phyloP scores from a whole-genome alignment of 108 stramenopile species.

The Cylindrotheca closterium region DNA sequence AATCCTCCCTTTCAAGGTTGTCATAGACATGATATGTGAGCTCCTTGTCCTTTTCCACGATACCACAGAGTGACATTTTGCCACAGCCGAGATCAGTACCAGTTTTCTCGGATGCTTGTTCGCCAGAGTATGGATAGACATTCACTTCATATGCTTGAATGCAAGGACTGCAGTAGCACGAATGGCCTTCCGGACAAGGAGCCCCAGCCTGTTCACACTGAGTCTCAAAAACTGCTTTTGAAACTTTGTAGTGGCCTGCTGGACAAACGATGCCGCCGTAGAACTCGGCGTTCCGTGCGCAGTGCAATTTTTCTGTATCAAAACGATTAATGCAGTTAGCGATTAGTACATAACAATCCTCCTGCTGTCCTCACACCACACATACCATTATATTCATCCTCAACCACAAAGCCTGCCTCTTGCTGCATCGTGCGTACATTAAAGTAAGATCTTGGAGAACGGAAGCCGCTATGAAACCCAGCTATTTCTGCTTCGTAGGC shows the following conservation, averaged over 20 bases:
- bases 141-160: conserved; percentile 1
- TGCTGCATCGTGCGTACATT: conserved; percentile 34
- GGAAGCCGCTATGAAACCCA: conserved; percentile 23
- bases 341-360: no score
- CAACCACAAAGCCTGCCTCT: conserved; percentile 23
- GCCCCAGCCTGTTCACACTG: conserved; percentile 19
- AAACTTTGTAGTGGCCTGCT: conserved; percentile 15
- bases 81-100: no score
- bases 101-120: no score
- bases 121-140: conserved; percentile 1
- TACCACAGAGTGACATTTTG: no score
- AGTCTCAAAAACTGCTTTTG: conserved; percentile 1
- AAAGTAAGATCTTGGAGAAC: conserved; percentile 26
- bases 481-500: not conserved
- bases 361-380: no score
- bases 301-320: conserved; percentile 17
- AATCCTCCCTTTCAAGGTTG: no score
- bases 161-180: not conserved
- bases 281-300: conserved; percentile 8
- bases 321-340: no score
- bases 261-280: conserved; percentile 35
- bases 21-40: no score
- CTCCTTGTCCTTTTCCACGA: no score
- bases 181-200: conserved; percentile 10
- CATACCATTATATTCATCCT: not conserved